A percentile compares a stretch with the other conserved stretches of the same genome.
Conservation (phyloP, 2,329 filamentous ascomycete species). For the Calonectria pauciramosa region DNA sequence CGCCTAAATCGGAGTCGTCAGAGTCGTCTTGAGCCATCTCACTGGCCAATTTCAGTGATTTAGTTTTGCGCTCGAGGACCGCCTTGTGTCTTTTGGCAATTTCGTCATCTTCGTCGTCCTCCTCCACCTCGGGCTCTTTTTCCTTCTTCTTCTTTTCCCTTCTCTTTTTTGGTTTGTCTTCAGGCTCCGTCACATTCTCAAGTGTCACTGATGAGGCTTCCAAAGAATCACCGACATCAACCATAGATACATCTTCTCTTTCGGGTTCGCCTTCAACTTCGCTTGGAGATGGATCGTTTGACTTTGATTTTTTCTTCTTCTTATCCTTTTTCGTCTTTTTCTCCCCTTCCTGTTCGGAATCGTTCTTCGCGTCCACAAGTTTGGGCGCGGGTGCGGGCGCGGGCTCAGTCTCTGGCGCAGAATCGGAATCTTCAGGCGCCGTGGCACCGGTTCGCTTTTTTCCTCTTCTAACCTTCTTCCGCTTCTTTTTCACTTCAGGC, state of each 20-base stretch:
- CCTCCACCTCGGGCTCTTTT: constrained; percentile 39
- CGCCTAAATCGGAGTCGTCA: constrained; percentile 52
- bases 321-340: constrained; percentile 31
- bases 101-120: constrained; percentile 44
- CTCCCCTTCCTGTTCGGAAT: constrained; percentile 48
- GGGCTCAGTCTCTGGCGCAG: constrained; percentile 12
- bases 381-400: constrained; percentile 41
- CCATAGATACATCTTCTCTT: constrained; percentile 36
- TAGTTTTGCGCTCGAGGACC: constrained; percentile 68
- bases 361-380: constrained; percentile 50
- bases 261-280: background rate
- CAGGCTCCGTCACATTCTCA: constrained; percentile 3
- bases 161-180: constrained; percentile 39
- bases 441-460: constrained; percentile 36
- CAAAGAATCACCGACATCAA: constrained; percentile 30
- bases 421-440: constrained; percentile 34
- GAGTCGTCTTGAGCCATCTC: constrained; percentile 53
- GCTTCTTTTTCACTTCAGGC: constrained; percentile 40
- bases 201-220: constrained; percentile 11
- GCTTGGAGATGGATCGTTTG: background rate
- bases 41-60: constrained; percentile 65
- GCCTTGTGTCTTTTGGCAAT: constrained; percentile 60
- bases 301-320: constrained; percentile 22
- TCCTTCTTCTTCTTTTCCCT: constrained; percentile 51
- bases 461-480: constrained; percentile 41